Conservation (phyloP, 495 filamentous ascomycete species). For the Hyphodiscus hymeniophilus region DNA sequence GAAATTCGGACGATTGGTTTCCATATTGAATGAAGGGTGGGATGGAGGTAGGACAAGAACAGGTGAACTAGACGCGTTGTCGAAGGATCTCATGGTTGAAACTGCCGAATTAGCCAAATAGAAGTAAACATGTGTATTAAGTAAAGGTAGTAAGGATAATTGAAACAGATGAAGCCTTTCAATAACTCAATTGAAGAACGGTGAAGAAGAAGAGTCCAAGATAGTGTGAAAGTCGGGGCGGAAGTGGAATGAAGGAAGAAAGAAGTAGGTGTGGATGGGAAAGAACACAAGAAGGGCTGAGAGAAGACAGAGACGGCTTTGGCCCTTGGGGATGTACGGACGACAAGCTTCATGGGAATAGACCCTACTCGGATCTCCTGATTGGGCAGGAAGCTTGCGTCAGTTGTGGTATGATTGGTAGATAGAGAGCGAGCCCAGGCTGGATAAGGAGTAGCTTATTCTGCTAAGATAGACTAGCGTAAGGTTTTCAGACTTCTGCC, state of each 20-base stretch:
- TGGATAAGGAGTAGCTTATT: too few relatives aligned
- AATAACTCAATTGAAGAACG: not conserved
- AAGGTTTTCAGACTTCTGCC: not conserved
- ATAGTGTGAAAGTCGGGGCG: constrained; percentile 3
- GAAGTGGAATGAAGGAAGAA: constrained; percentile 4
- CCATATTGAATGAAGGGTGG: constrained; percentile 30
- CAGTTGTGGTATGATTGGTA: too few relatives aligned
- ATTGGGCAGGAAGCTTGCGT: not conserved
- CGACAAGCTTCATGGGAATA: not conserved
- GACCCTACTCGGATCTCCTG: constrained; percentile 6
- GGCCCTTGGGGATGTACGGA: constrained; percentile 17
- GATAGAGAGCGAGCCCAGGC: too few relatives aligned
- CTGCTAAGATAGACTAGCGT: too few relatives aligned
- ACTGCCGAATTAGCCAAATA: constrained; percentile 4
- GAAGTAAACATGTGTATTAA: constrained; percentile 8
- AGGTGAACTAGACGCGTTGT: constrained; percentile 32
- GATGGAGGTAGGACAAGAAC: constrained; percentile 43
- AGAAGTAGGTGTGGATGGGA: constrained; percentile 15
- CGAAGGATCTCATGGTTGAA: constrained; percentile 20
- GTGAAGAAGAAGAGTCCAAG: not conserved
- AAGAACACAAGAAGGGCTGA: constrained; percentile 21
- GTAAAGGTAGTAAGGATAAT: constrained; percentile 6
- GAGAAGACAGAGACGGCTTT: constrained; percentile 15
- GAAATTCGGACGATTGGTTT: constrained; percentile 32
- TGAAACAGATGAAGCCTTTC: not conserved